phyloP scores from a whole-genome alignment of 805 yeast genomes.

The Pichia sporocuriosa region DNA sequence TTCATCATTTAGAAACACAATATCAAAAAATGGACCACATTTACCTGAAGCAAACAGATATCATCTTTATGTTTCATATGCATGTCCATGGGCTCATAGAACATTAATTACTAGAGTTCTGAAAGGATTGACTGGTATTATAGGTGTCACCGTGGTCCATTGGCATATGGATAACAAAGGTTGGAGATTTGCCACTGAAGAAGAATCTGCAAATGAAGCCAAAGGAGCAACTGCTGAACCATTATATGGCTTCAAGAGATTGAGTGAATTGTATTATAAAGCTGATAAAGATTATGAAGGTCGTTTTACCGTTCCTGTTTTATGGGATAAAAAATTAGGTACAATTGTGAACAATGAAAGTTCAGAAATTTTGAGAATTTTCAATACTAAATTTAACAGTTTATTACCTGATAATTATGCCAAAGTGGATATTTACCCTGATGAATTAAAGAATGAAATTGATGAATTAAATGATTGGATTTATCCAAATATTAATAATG shows the following conservation, averaged over 20 bases:
- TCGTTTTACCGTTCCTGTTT: slow-evolving; percentile 85
- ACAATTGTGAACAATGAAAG: slow-evolving; percentile 92
- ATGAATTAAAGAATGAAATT: slow-evolving; percentile 43
- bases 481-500: slow-evolving; percentile 81
- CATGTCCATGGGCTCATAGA: slow-evolving; percentile 97
- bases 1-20: slow-evolving; percentile 53
- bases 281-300: slow-evolving; percentile 73
- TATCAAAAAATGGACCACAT: slow-evolving; percentile 49
- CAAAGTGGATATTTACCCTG: slow-evolving; percentile 58
- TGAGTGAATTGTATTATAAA: slow-evolving; percentile 68
- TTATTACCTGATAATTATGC: slow-evolving; percentile 31
- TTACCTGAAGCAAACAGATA: slow-evolving; percentile 79
- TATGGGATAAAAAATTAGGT: slow-evolving; percentile 79
- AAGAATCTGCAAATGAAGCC: slow-evolving; percentile 33
- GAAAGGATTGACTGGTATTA: slow-evolving; percentile 62
- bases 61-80: slow-evolving; percentile 78
- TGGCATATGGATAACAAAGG: slow-evolving; percentile 87
- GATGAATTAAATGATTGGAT: slow-evolving; percentile 79
- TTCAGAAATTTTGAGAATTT: slow-evolving; percentile 79
- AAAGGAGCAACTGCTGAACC: slow-evolving; percentile 50
- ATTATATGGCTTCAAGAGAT: slow-evolving; percentile 48
- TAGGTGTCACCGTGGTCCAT: slow-evolving; percentile 74
- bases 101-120: slow-evolving; percentile 64
- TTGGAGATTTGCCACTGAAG: slow-evolving; percentile 65
- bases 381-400: slow-evolving; percentile 63